These are phyloP conservation scores for Elaphomyces granulatus DNA, from an alignment of 495 filamentous ascomycete genomes.

Conservation along the genomic window DNA sequence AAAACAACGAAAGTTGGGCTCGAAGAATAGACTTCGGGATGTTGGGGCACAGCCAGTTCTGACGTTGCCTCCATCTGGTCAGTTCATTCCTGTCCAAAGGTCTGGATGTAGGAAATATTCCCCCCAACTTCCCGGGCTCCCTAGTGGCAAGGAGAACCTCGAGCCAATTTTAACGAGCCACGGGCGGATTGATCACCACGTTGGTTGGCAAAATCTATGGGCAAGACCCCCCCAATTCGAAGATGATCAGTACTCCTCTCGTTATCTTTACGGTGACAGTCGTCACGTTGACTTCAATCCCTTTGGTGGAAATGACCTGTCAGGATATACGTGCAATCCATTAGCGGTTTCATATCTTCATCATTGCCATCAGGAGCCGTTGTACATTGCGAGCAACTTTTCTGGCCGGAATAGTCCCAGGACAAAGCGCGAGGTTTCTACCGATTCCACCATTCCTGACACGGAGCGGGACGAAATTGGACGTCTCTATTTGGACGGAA, in stretches of 20 bases:
- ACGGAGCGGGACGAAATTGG: slow-evolving; percentile 19
- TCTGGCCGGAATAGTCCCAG: neutral
- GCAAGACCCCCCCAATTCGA: slow-evolving; percentile 16
- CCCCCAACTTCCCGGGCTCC: slow-evolving; percentile 1
- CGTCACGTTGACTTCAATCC: slow-evolving; percentile 19
- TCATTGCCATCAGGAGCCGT: slow-evolving; percentile 7
- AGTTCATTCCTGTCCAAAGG: slow-evolving; percentile 3
- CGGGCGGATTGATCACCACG: slow-evolving; percentile 18
- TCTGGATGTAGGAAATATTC: slow-evolving; percentile 8
- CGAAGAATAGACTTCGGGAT: slow-evolving; percentile 5
- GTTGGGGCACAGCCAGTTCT: slow-evolving; percentile 4
- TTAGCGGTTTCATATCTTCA: slow-evolving; percentile 19
- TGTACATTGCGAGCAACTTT: slow-evolving; percentile 6
- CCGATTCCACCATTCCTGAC: slow-evolving; percentile 24
- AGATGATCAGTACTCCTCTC: neutral
- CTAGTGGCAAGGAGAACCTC: slow-evolving; percentile 30
- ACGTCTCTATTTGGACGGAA: slow-evolving; percentile 20
- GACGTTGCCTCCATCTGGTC: slow-evolving; percentile 6
- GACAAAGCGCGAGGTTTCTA: slow-evolving; percentile 9
- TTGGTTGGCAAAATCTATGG: slow-evolving; percentile 19
- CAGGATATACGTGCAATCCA: slow-evolving; percentile 27
- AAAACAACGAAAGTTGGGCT: slow-evolving; percentile 3
- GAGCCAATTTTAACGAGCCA: slow-evolving; percentile 25
- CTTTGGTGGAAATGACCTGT: slow-evolving; percentile 15
- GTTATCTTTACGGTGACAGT: slow-evolving; percentile 19